A percentile compares a stretch with the other conserved stretches of the same genome.
These are phyloP conservation scores for Linum lewisii DNA, from an alignment of 345 rosid genomes.

Conservation along the genomic window DNA sequence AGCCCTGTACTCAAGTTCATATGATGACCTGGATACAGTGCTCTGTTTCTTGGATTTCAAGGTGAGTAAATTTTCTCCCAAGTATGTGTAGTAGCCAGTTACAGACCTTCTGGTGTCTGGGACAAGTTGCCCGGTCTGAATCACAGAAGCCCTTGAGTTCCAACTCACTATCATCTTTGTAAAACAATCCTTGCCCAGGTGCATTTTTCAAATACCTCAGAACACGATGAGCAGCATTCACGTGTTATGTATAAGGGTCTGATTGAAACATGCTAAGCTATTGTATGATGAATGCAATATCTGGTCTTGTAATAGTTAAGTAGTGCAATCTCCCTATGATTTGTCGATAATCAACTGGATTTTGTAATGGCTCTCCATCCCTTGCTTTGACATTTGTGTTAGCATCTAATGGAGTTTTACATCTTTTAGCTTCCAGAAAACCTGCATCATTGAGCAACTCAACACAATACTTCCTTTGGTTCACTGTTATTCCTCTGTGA, in stretches of 20 bases:
- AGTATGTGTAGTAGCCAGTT: neutral
- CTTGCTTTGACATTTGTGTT: neutral
- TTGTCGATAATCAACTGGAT: neutral
- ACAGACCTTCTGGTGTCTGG: no score
- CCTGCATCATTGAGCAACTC: neutral
- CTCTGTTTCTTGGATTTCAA: neutral
- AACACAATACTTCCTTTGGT: neutral
- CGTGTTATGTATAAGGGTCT: neutral
- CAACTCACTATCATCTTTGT: neutral
- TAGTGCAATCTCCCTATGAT: no score
- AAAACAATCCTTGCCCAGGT: neutral
- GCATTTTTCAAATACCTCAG: no score
- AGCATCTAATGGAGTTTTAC: no score
- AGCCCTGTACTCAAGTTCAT: neutral
- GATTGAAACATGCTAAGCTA: neutral
- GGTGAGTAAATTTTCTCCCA: neutral
- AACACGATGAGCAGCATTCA: neutral
- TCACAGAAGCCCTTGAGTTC: neutral
- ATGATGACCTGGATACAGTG: neutral
- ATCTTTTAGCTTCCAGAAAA: neutral
- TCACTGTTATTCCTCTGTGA: neutral
- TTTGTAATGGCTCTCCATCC: neutral
- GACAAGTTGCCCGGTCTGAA: neutral
- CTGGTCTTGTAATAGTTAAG: neutral
- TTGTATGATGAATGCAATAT: neutral